Base-by-base conservation (phyloP, 2,329 filamentous ascomycete genomes). In the Dactylonectria estremocensis region DNA sequence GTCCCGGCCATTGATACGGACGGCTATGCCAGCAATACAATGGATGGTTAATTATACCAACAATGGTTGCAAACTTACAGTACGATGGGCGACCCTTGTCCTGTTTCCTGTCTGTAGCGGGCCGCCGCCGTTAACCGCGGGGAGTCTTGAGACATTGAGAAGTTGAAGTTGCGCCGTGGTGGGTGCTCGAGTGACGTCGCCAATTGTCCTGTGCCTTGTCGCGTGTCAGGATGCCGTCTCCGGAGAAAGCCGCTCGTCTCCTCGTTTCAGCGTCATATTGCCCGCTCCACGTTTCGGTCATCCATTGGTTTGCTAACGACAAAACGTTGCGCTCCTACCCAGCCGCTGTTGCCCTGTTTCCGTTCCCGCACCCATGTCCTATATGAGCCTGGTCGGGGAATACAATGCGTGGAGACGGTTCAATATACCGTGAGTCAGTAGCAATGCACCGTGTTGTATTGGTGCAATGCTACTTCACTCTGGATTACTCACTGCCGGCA, bases 201-300 rank as follows among this genome's bases (percentile, higher is more conserved):
- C 28, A 14, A 52, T 52, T 16, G 24, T 28, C 10, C 22, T 16
- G 20, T 18, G 20, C 31, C 22, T 6, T 14, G 56, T 66, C 58
- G 58, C 58, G 46, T 57, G 57, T 66, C 56, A 56, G 45, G 52
- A 58, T 57, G 18, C 45, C 52, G 20, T 61, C 28, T 56, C 57
- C 63, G 57, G 63, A 56, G 31, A 53, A 61, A 58, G 56, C 62
- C 56, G 52, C 40, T 58, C 50, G 40, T 31, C 50, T 46, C 49
- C 31, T 48, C 37, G 64, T 66, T 66, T 61, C 58, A 61, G 35
- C 57, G 37, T 54, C 52, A n/a, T 53, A 50, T 58, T 61, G 4
- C 64, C 64, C 31, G 58, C 46, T 56, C 64, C 64, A 66, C 64
- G 64, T 66, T 66, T 37, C 28, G 11, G 31, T 22, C 16, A 46